Base-by-base conservation (phyloP, 352 stramenopile species). In the Globisporangium irregulare region DNA sequence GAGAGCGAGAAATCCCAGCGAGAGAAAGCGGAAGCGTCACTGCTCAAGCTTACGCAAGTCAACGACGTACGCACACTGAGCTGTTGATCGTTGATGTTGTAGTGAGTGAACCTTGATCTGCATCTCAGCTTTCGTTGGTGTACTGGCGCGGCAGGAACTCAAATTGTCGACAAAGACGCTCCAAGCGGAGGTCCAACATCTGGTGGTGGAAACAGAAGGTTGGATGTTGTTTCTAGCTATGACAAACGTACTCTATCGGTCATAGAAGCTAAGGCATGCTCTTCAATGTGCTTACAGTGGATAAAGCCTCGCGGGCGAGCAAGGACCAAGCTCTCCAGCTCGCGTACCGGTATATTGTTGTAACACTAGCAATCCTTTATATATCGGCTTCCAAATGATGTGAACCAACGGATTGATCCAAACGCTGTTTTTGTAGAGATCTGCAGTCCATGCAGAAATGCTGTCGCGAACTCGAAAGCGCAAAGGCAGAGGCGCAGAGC, bases 1-100 rank as follows among this genome's bases (percentile, higher is more conserved):
- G 79, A 90, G 9, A 78, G 62, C 7, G 83, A 91, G 29, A 77
- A 78, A n/a, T 46, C 46, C 1, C 70, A 80, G 32, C 77, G 79
- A 0, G 80, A 79, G 59, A 85, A 84, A 62, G 70, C 76, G 0
- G 82, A 89, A 25, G 53, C 34, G 0, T 73, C 72, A 29, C 29
- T 77, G 32, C 67, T 81, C 8, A 75, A 74, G n/a, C 63, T 83
- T 4, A 73, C 73, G 0, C 38, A 72, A 12, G 72, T 77, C 6
- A 60, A 76, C 22, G 77, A 88, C 51, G 82, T 87, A 67, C 56
- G 74, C 0, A 50, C 4, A 10, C 9, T 14, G n/a, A 43, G 18
- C 1, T n/a, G 20, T 24, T 56, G n/a, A 4, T 38, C 2, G 20
- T 53, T 14, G 15, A 63, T 12, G 18, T 10, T 24, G 54, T 25